Percentiles rank a stretch among this genome's conserved stretches.
Conservation (phyloP, 2,329 filamentous ascomycete species). For the Nakataea oryzae region DNA sequence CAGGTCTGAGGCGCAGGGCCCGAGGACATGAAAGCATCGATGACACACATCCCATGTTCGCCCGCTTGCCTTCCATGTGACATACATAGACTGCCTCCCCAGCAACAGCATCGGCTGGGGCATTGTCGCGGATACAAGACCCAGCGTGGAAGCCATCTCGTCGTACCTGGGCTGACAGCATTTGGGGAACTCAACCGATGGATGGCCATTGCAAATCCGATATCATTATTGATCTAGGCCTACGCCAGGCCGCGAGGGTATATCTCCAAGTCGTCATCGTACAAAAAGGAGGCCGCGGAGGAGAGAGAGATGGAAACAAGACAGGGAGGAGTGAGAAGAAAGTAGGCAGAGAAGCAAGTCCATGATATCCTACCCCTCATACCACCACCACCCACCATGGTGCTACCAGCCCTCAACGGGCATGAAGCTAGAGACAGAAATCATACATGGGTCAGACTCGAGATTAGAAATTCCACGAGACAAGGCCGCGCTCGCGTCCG, state of each 20-base stretch:
- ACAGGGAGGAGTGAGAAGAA: background rate
- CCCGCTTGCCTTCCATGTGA: background rate
- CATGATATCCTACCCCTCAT: no score
- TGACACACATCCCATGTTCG: background rate
- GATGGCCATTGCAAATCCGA: background rate
- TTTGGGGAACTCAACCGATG: no score
- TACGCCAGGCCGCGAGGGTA: background rate
- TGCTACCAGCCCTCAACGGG: no score
- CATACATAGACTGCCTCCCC: background rate
- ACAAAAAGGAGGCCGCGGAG: background rate
- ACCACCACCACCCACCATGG: background rate
- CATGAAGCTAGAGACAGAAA: no score
- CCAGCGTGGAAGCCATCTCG: no score
- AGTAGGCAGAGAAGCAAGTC: background rate
- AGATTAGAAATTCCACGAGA: slow-evolving; percentile 30
- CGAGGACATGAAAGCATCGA: background rate
- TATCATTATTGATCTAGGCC: background rate
- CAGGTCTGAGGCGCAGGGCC: background rate
- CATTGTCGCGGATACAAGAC: no score
- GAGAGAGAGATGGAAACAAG: background rate
- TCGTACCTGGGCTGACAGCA: no score
- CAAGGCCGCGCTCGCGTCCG: slow-evolving; percentile 38
- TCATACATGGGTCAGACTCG: background rate
- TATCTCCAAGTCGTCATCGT: background rate
- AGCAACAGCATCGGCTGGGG: background rate